A percentile compares a stretch with the other conserved stretches of the same genome.
These are phyloP conservation scores for Linum trigynum DNA, from an alignment of 345 rosid species.

Conservation along the genomic window DNA sequence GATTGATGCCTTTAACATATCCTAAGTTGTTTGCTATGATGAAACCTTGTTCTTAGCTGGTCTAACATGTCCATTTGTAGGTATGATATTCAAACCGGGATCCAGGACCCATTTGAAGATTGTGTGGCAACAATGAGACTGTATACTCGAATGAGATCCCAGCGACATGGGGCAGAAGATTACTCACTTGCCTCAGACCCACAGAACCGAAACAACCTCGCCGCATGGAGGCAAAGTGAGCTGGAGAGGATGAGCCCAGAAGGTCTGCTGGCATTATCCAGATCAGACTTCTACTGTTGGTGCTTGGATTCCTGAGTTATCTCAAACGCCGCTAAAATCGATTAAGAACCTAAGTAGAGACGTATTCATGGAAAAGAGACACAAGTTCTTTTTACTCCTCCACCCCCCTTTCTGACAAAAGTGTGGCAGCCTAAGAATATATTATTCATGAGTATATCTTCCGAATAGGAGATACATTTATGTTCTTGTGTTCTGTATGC, in stretches of 20 bases:
- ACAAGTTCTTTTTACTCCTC: too few relatives aligned
- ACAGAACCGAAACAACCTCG: conserved; percentile 62
- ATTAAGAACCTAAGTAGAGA: not conserved
- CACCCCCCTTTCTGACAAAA: too few relatives aligned
- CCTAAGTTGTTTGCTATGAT: not conserved
- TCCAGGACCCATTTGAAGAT: conserved; percentile 78
- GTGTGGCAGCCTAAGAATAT: not conserved
- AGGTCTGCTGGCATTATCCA: conserved; percentile 57
- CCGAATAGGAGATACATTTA: not conserved
- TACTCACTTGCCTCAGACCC: conserved; percentile 61
- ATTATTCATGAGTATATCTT: not conserved
- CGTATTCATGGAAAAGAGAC: not conserved
- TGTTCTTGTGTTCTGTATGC: not conserved
- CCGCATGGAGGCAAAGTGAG: conserved; percentile 70
- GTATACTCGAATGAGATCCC: conserved; percentile 75
- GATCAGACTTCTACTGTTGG: conserved; percentile 90
- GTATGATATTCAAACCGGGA: conserved; percentile 68
- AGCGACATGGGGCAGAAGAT: conserved; percentile 46
- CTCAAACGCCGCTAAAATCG: not conserved
- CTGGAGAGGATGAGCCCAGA: conserved; percentile 76
- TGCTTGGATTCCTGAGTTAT: conserved; percentile 48
- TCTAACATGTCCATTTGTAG: conserved; percentile 16
- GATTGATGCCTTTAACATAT: not conserved
- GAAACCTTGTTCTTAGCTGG: not conserved
- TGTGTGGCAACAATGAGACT: conserved; percentile 88